A percentile compares a stretch with the other conserved stretches of the same genome.
Conservation (phyloP, 2,329 filamentous ascomycete genomes). For the Calonectria pteridis region DNA sequence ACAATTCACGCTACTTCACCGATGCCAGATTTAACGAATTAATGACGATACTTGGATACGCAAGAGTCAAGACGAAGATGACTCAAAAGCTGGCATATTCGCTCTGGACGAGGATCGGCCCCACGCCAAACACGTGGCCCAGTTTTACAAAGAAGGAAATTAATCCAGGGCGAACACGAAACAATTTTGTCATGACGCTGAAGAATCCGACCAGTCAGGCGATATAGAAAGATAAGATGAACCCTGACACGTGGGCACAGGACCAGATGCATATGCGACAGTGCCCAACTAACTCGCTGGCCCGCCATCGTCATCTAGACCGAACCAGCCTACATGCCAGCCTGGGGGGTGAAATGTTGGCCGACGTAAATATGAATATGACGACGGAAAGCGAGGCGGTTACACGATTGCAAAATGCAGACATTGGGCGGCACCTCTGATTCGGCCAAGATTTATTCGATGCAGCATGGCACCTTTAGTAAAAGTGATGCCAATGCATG, state of each 20-base stretch:
- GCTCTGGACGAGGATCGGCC: slow-evolving; percentile 74
- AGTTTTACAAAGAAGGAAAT: slow-evolving; percentile 76
- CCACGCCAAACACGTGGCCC: slow-evolving; percentile 24
- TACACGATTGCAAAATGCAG: slow-evolving; percentile 21
- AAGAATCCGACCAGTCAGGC: slow-evolving; percentile 46
- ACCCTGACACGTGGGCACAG: slow-evolving; percentile 29
- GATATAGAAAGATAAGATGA: slow-evolving; percentile 25
- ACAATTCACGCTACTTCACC: slow-evolving; percentile 91
- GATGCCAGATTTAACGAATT: slow-evolving; percentile 77
- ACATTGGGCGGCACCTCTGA: slow-evolving; percentile 20
- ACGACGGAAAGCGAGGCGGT: slow-evolving; percentile 19
- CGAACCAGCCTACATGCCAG: not conserved
- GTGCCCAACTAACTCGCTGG: slow-evolving; percentile 39
- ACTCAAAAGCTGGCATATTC: slow-evolving; percentile 91
- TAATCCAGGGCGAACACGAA: slow-evolving; percentile 79
- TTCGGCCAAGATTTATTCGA: slow-evolving; percentile 11
- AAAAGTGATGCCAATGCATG: slow-evolving; percentile 32
- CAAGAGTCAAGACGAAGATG: slow-evolving; percentile 73
- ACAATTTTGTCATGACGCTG: slow-evolving; percentile 91
- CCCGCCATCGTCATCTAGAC: not conserved
- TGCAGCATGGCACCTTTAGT: slow-evolving; percentile 34
- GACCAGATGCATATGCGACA: slow-evolving; percentile 42
- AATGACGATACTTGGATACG: slow-evolving; percentile 83
- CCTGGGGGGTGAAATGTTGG: not conserved
- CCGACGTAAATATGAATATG: slow-evolving; percentile 16